Base-by-base conservation (phyloP, 208 protist genomes). In the Crithidia fasciculata region DNA sequence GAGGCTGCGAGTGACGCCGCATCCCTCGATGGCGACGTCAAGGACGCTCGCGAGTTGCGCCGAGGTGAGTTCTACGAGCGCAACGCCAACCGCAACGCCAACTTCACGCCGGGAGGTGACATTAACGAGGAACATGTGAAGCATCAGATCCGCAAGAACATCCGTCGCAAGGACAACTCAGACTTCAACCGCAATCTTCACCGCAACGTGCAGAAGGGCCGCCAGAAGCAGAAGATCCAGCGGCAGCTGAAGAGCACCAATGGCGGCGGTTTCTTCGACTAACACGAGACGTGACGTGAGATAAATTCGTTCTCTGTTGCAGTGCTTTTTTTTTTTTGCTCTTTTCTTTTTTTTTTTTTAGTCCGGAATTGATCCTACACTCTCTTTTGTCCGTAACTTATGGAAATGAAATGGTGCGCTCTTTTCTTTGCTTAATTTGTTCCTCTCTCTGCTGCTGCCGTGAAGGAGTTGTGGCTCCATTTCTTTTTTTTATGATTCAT, bases 131-230 rank as follows among this genome's bases (percentile, higher is more conserved):
- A 84, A 5, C 84, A 95, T 54, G 74, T 95, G 15, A 88, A 87
- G 60, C 69, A 83, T 19, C 86, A 91, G 56, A 80, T 96, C 45
- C 82, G 86, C 28, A 84, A 83, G 45, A 74, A 78, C 49, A 78
- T 94, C 73, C 80, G 83, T 5, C 75, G 78, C 43, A 78, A 76
- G 28, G 85, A 91, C 58, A 94, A 93, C 80, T 78, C 75, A 18
- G 82, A 93, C 19, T 96, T 96, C 56, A 87, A 96, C 63, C 59
- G 72, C 12, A 57, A 83, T n/a, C 76, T 96, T n/a, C 86, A 94
- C 73, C 84, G 91, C 52, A 96, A 96, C 67, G 75, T 87, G n/a
- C 88, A 94, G 70, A 96, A 96, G 76, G 91, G 91, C 36, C 82
- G 89, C 5, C 81, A 91, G 45, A 96, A 96, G 86, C 81, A 86